Evolutionary conservation across 2,329 filamentous ascomycete species (phyloP).

Genomic region (Teratosphaeria destructans): DNA sequence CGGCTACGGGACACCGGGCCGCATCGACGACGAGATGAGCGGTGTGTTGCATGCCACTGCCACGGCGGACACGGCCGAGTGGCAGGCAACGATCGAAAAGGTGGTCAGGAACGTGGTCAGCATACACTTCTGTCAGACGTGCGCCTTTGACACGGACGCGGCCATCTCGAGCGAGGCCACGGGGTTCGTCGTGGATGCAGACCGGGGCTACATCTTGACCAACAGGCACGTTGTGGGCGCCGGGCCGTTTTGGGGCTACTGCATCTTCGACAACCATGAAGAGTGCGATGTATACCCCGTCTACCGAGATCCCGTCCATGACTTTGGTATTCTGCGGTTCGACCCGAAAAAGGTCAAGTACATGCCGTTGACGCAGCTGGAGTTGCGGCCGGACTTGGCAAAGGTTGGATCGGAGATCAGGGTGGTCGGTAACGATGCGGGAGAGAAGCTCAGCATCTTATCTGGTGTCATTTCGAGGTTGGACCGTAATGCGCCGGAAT

Average conservation of each 20-base stretch:
- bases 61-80: slow-evolving; percentile 62
- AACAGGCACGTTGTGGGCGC: slow-evolving; percentile 78
- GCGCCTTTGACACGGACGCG: slow-evolving; percentile 93
- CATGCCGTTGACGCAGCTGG: slow-evolving; percentile 75
- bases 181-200: slow-evolving; percentile 92
- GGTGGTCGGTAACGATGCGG: slow-evolving; percentile 96
- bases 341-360: slow-evolving; percentile 95
- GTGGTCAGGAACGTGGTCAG: slow-evolving; percentile 94
- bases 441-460: slow-evolving; percentile 94
- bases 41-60: slow-evolving; percentile 35
- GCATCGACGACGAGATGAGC: slow-evolving; percentile 31
- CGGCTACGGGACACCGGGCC: slow-evolving; percentile 21
- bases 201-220: slow-evolving; percentile 59
- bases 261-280: slow-evolving; percentile 98
- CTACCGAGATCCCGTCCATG: slow-evolving; percentile 95
- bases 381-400: slow-evolving; percentile 75
- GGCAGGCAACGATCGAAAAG: slow-evolving; percentile 89
- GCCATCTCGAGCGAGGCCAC: slow-evolving; percentile 92
- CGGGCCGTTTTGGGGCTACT: slow-evolving; percentile 95
- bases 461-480: slow-evolving; percentile 94
- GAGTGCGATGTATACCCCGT: slow-evolving; percentile 90
- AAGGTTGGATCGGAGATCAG: slow-evolving; percentile 86
- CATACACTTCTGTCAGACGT: slow-evolving; percentile 98
- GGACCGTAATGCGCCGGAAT: slow-evolving; percentile 93
- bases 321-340: slow-evolving; percentile 95